These are phyloP conservation scores for Russula sp. DNA, from an alignment of 768 basidiomycete genomes.

Conservation along the genomic window DNA sequence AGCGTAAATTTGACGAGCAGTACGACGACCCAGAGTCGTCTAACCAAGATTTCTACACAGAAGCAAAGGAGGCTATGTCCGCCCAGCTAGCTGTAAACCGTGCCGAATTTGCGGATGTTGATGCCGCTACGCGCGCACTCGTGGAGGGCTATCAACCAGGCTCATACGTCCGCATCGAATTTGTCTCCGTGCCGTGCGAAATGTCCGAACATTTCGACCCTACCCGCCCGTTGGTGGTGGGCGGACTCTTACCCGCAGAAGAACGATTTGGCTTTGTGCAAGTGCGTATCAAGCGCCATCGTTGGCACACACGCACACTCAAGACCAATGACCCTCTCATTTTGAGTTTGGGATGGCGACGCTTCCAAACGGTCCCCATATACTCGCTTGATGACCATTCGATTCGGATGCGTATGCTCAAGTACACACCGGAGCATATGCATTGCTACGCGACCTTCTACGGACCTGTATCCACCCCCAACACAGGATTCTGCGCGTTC, in stretches of 20 bases:
- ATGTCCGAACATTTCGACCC: conserved; percentile 93
- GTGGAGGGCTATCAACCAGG: conserved; percentile 92
- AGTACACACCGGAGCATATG: conserved; percentile 99
- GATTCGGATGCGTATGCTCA: conserved; percentile 98
- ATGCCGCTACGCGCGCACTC: conserved; percentile 68
- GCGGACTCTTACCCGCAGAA: conserved; percentile 85
- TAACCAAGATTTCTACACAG: conserved; percentile 83
- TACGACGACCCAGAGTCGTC: conserved; percentile 84
- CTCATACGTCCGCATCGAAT: conserved; percentile 87
- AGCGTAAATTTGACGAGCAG: conserved; percentile 94
- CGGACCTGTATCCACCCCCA: conserved; percentile 85
- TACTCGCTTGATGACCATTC: conserved; percentile 97
- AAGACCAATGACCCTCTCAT: conserved; percentile 98
- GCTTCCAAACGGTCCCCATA: conserved; percentile 92
- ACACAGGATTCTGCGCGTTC: conserved; percentile 97
- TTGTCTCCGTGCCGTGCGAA: conserved; percentile 80
- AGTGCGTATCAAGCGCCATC: conserved; percentile 92
- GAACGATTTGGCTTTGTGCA: conserved; percentile 92
- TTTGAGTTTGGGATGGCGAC: conserved; percentile 94
- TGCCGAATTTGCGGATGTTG: conserved; percentile 77
- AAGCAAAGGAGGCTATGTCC: conserved; percentile 88
- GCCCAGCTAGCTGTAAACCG: conserved; percentile 76
- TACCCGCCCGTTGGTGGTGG: conserved; percentile 82
- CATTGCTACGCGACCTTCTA: conserved; percentile 99
- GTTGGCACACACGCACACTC: conserved; percentile 86